Evolutionary conservation across 371 early-diverging fungal genomes (phyloP).

Genomic region (Quaeritorhiza haematococci): DNA sequence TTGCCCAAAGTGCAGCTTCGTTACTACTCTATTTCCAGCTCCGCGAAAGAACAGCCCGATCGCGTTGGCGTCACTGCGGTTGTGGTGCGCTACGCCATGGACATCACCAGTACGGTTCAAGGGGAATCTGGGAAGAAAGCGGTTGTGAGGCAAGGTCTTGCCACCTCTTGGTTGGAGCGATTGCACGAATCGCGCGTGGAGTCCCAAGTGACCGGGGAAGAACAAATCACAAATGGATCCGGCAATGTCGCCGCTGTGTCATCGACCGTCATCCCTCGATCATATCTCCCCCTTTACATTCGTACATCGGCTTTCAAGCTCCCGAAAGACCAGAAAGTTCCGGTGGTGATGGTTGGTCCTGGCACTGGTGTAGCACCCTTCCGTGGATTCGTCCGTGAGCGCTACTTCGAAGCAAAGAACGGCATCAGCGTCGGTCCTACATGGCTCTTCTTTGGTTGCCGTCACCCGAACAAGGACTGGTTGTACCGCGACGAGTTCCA

Average conservation of each 20-base stretch:
- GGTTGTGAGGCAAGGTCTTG: conserved; percentile 32
- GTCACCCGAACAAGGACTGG: conserved; percentile 71
- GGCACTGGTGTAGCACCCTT: conserved; percentile 98
- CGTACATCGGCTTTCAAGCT: conserved; percentile 84
- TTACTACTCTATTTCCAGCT: conserved; percentile 92
- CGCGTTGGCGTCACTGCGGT: conserved; percentile 79
- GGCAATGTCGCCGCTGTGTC: neutral
- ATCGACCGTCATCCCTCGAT: conserved; percentile 11
- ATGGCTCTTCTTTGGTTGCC: conserved; percentile 89
- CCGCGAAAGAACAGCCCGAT: conserved; percentile 64
- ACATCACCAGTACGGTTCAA: conserved; percentile 1
- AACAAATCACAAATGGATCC: neutral
- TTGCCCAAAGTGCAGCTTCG: conserved; percentile 81
- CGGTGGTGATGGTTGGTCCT: conserved; percentile 95
- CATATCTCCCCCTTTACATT: conserved; percentile 75
- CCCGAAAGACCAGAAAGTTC: conserved; percentile 69
- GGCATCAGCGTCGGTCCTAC: conserved; percentile 65
- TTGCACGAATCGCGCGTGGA: conserved; percentile 22
- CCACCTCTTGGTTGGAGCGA: conserved; percentile 42
- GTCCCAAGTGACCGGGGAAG: neutral
- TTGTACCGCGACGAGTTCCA: conserved; percentile 80
- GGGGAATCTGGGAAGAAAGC: too few species aligned
- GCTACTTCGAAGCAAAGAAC: conserved; percentile 43
- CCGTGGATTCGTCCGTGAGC: conserved; percentile 89
- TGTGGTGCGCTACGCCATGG: conserved; percentile 65